These are phyloP conservation scores for Hypoxylon sp. DNA, from an alignment of 2,329 filamentous ascomycete genomes.

Conservation along the genomic window DNA sequence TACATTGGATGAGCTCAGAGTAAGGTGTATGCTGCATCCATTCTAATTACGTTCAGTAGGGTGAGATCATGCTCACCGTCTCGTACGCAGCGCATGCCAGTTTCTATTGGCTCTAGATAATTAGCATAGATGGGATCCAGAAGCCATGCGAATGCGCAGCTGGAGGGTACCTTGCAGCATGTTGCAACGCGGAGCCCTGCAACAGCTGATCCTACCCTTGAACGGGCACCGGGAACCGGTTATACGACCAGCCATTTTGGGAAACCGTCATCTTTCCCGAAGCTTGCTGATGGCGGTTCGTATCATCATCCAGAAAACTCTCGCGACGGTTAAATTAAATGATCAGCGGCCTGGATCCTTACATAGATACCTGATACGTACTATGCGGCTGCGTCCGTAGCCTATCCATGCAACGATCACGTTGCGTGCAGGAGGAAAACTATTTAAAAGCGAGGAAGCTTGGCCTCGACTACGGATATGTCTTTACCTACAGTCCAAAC, in stretches of 20 bases:
- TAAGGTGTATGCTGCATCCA: background rate
- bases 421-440: constrained; percentile 5
- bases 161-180: constrained; percentile 24
- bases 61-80: constrained; percentile 5
- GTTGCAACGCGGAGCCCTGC: constrained; percentile 16
- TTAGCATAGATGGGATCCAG: background rate
- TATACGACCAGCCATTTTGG: constrained; percentile 32
- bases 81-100: background rate
- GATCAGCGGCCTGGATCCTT: constrained; percentile 26
- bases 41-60: constrained; percentile 13
- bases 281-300: constrained; percentile 19
- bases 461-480: background rate
- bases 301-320: constrained; percentile 5
- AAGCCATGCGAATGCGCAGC: constrained; percentile 11
- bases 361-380: background rate
- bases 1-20: constrained; percentile 16
- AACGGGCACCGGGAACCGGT: constrained; percentile 32
- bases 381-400: constrained; percentile 5
- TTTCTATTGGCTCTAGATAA: constrained; percentile 27
- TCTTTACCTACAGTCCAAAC: background rate
- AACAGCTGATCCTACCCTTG: constrained; percentile 35
- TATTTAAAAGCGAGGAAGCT: constrained; percentile 24
- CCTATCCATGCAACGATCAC: constrained; percentile 14
- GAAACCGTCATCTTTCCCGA: constrained; percentile 21
- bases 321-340: constrained; percentile 32